Conservation (phyloP, 2,329 filamentous ascomycete species). For the Ophiosphaerella herpotricha region DNA sequence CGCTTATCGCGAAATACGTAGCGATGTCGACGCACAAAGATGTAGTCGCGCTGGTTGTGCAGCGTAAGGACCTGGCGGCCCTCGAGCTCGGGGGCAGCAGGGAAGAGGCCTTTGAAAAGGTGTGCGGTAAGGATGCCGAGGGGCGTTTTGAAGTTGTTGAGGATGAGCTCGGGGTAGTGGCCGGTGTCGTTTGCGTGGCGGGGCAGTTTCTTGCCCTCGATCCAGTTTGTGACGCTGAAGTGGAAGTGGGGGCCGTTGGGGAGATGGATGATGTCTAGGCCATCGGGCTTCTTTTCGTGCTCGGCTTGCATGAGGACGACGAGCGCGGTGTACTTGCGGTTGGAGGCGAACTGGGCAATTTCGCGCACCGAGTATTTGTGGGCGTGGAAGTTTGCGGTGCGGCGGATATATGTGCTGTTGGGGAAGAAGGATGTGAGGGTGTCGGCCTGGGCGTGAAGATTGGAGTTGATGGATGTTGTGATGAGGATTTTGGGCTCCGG, state of each 20-base stretch:
- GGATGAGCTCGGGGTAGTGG: slow-evolving; percentile 84
- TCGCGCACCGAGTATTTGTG: slow-evolving; percentile 93
- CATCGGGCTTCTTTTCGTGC: slow-evolving; percentile 75
- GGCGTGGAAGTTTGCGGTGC: slow-evolving; percentile 79
- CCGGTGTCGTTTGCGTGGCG: slow-evolving; percentile 87
- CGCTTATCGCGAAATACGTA: slow-evolving; percentile 93
- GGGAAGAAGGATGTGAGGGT: slow-evolving; percentile 83
- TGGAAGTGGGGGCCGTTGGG: slow-evolving; percentile 89
- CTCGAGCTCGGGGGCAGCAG: slow-evolving; percentile 78
- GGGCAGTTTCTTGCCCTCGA: slow-evolving; percentile 83
- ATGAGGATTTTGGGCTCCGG: slow-evolving; percentile 80
- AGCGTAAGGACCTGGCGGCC: slow-evolving; percentile 89
- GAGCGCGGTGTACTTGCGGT: slow-evolving; percentile 81
- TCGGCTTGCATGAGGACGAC: slow-evolving; percentile 83
- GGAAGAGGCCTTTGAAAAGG: slow-evolving; percentile 80
- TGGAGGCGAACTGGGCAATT: slow-evolving; percentile 82
- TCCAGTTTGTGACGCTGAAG: slow-evolving; percentile 88
- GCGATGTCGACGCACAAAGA: slow-evolving; percentile 87
- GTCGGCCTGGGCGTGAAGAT: slow-evolving; percentile 80
- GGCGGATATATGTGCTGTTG: slow-evolving; percentile 77
- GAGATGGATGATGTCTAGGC: slow-evolving; percentile 81
- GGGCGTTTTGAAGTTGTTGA: slow-evolving; percentile 95
- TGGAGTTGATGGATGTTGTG: slow-evolving; percentile 88
- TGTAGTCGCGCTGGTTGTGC: slow-evolving; percentile 95
- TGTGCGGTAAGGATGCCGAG: slow-evolving; percentile 84